Evolutionary conservation across 306 rosid species (phyloP).

Genomic region (Pterocarpus santalinus): DNA sequence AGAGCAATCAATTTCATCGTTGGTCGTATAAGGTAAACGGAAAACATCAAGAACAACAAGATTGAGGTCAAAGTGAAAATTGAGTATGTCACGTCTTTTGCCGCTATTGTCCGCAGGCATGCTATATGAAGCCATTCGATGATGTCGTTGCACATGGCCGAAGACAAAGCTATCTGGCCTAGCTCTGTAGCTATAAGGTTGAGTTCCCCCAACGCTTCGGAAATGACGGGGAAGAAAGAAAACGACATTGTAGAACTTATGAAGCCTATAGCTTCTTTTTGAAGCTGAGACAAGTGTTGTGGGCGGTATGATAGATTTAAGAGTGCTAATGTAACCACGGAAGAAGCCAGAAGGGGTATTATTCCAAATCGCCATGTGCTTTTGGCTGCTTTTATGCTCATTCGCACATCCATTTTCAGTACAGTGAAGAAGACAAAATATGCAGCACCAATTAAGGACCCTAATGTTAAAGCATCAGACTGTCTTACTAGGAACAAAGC

Average conservation of each 20-base stretch:
- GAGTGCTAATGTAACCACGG: neutral
- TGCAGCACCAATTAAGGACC: neutral
- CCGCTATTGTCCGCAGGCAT: accelerated
- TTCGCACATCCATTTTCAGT: slow-evolving; percentile 49
- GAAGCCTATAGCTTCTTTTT: neutral
- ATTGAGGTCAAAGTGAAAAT: accelerated
- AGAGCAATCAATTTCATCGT: slow-evolving; percentile 2
- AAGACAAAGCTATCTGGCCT: slow-evolving; percentile 50
- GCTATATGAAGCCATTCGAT: neutral
- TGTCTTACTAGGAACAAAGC: slow-evolving; percentile 37
- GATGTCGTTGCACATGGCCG: slow-evolving; percentile 40
- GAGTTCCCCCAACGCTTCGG: slow-evolving; percentile 38
- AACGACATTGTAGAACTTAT: neutral
- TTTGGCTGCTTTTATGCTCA: slow-evolving; percentile 44
- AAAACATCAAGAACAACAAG: neutral
- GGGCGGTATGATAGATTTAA: neutral
- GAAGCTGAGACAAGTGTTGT: neutral
- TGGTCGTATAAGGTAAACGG: neutral
- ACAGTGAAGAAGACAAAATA: slow-evolving; percentile 24
- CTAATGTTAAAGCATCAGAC: neutral
- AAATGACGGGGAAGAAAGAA: slow-evolving; percentile 39
- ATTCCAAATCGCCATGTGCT: slow-evolving; percentile 48
- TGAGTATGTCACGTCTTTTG: accelerated
- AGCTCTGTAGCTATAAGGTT: slow-evolving; percentile 51
- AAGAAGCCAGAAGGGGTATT: slow-evolving; percentile 36